Conservation (phyloP, 257 asterid genomes). For the Nicotiana otophora region DNA sequence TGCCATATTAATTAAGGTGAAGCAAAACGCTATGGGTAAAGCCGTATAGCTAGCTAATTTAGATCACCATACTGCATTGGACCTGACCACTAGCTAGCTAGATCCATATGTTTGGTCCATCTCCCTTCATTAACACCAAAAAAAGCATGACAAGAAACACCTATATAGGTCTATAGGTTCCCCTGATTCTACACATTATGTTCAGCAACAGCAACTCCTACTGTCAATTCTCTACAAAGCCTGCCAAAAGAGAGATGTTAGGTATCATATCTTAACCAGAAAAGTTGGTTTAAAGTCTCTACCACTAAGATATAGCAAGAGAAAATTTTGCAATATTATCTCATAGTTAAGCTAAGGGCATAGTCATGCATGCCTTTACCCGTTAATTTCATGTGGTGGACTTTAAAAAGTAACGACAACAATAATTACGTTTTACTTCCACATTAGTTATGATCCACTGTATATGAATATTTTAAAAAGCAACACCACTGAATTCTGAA, state of each 20-base stretch:
- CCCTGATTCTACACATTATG: neutral
- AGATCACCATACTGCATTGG: neutral
- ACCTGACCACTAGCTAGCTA: neutral
- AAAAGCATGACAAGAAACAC: neutral
- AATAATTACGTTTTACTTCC: neutral
- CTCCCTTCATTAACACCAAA: neutral
- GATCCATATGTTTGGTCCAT: neutral
- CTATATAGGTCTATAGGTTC: neutral
- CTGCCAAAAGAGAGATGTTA: neutral
- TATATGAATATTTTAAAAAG: neutral
- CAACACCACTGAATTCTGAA: neutral
- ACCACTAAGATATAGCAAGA: neutral
- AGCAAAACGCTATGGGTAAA: neutral
- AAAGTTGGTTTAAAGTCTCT: neutral
- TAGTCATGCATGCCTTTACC: neutral
- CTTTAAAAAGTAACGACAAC: neutral
- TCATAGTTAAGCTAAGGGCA: neutral
- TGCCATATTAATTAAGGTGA: neutral
- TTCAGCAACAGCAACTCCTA: neutral
- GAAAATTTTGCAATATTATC: neutral
- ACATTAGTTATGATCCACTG: neutral
- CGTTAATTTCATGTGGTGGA: neutral
- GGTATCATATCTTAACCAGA: neutral
- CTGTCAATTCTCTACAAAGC: neutral
- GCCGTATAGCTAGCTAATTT: too few relatives aligned